These are phyloP conservation scores for Trichoderma asperelloides DNA, from an alignment of 495 filamentous ascomycete species.

Conservation along the genomic window DNA sequence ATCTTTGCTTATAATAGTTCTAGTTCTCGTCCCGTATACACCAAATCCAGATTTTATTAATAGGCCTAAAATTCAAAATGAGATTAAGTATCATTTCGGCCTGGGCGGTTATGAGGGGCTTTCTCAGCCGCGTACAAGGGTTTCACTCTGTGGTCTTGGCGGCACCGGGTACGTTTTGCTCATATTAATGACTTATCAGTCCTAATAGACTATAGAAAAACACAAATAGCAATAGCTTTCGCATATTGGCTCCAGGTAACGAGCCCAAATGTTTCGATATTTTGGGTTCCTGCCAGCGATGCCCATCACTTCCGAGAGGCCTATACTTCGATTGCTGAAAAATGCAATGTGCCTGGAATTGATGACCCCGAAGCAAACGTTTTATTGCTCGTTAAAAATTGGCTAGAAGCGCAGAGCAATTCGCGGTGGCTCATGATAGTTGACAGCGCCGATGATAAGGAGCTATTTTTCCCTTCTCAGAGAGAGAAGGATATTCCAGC, in stretches of 20 bases:
- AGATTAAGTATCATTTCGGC: constrained; percentile 22
- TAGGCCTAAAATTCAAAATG: constrained; percentile 24
- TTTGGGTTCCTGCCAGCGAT: constrained; percentile 39
- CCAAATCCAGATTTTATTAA: constrained; percentile 34
- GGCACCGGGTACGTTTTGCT: constrained; percentile 36
- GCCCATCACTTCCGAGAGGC: constrained; percentile 30
- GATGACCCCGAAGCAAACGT: constrained; percentile 26
- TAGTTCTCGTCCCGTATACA: constrained; percentile 18
- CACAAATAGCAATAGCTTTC: constrained; percentile 45
- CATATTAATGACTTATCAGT: constrained; percentile 4
- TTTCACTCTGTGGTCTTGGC: constrained; percentile 35
- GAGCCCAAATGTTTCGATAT: constrained; percentile 27
- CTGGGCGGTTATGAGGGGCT: neutral
- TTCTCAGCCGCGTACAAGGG: constrained; percentile 14
- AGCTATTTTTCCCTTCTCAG: constrained; percentile 22
- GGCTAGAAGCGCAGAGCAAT: constrained; percentile 26
- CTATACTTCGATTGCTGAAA: constrained; percentile 32
- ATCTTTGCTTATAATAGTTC: neutral
- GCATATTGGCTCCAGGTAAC: constrained; percentile 28
- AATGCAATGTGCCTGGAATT: constrained; percentile 21
- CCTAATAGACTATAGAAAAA: constrained; percentile 30
- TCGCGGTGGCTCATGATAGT: constrained; percentile 42
- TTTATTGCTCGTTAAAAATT: constrained; percentile 27
- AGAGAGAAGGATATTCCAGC: neutral
- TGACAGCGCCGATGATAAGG: constrained; percentile 44